Evolutionary conservation across 306 rosid species (phyloP), one percentile per base, ranked within the genome.

Genomic region (Coriaria nepalensis): DNA sequence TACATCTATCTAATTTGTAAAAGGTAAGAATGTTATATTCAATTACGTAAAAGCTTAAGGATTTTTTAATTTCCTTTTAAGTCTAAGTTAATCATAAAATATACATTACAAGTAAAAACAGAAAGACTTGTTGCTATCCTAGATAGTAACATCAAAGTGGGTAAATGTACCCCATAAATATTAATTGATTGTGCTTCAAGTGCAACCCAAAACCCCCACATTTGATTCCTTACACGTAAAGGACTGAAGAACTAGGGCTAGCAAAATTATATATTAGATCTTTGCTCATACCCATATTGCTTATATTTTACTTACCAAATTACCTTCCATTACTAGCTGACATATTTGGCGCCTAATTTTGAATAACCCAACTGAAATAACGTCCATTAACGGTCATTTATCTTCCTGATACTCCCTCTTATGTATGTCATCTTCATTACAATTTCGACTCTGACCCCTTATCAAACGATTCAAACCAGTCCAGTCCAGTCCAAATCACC

Each of bases 181-280:
- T 20, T 20, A 3, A n/a, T 79, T 78, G 78, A 77, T 68, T 75
- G 59, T 77, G 82, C 94, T 77, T 87, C 52, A 79, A 82, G 82
- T 68, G 60, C 72, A 87, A 72, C 84, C 94, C 63, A 82, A 41
- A 44, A 36, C 46, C 45, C 57, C 73, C 71, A n/a, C n/a, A n/a
- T n/a, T 51, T 59, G 43, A 62, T 67, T 52, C 55, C 96, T 87
- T 87, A 55, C 96, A 70, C 65, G 87, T 76, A 63, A 82, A 86
- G 93, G 47, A 79, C 6, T 53, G 3, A 20, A 20, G 29, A 20
- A 20, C 29, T 20, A 20, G 29, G 29, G 29, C 29, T 20, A 20
- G 29, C 29, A 20, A 20, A 1, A 20, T n/a, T n/a, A n/a, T n/a
- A 20, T 20, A 20, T 20, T 20, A 20, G 29, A 20, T 47, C 47